A percentile compares a stretch with the other conserved stretches of the same genome.
These are phyloP conservation scores for Leishmania guyanensis DNA, from an alignment of 208 protist genomes.

Conservation along the genomic window DNA sequence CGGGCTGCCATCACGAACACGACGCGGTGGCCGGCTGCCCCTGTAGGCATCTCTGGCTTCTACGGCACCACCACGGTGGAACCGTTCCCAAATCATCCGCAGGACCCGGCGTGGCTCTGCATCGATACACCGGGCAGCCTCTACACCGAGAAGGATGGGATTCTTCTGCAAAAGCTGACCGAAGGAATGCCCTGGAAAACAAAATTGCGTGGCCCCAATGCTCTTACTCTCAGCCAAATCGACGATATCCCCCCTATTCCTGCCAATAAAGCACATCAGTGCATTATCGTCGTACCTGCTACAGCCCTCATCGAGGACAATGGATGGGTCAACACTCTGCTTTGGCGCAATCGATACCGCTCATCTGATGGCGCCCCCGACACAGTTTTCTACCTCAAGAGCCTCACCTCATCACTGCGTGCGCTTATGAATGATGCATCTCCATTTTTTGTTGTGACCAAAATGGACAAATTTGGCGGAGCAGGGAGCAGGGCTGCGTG, in stretches of 20 bases:
- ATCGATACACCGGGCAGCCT: constrained; percentile 83
- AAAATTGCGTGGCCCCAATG: constrained; percentile 45
- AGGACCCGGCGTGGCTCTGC: constrained; percentile 68
- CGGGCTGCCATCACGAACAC: constrained; percentile 59
- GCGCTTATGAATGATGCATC: constrained; percentile 57
- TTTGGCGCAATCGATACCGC: constrained; percentile 49
- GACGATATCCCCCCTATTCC: constrained; percentile 41
- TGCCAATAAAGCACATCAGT: constrained; percentile 70
- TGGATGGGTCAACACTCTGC: constrained; percentile 65
- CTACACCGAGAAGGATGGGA: constrained; percentile 43
- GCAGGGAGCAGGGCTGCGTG: constrained; percentile 42
- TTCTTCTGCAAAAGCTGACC: constrained; percentile 54
- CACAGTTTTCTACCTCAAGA: constrained; percentile 55
- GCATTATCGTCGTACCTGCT: constrained; percentile 72
- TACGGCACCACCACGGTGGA: constrained; percentile 78
- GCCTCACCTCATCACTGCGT: constrained; percentile 48
- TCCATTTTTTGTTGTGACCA: constrained; percentile 75
- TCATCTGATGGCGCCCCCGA: constrained; percentile 44
- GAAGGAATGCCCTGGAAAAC: constrained; percentile 77
- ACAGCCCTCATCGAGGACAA: constrained; percentile 74
- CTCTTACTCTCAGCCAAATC: constrained; percentile 38
- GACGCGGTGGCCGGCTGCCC: constrained; percentile 72
- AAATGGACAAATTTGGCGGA: constrained; percentile 86
- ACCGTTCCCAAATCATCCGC: constrained; percentile 69
- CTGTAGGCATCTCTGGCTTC: constrained; percentile 78